Percentiles rank a stretch among this genome's conserved stretches.
These are phyloP conservation scores for Thraustochytrium sp. DNA, from an alignment of 352 stramenopile genomes.

Conservation along the genomic window DNA sequence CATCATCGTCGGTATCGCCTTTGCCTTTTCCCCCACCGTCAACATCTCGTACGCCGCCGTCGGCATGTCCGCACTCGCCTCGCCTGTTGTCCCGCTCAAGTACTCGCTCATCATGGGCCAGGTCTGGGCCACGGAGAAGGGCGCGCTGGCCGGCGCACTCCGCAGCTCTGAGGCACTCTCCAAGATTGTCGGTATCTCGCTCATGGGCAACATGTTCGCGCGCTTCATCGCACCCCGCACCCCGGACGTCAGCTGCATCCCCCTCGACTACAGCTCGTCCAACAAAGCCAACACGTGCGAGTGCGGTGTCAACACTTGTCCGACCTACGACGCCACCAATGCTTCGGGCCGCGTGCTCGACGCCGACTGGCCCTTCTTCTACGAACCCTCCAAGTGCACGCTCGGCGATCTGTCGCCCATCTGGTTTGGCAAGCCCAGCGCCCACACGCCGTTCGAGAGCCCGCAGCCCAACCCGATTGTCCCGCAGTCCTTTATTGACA, in stretches of 20 bases:
- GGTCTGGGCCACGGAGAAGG: slow-evolving; percentile 28
- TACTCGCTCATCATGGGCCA: slow-evolving; percentile 39
- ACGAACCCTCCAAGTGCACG: slow-evolving; percentile 15
- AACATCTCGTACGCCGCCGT: slow-evolving; percentile 45
- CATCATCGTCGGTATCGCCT: slow-evolving; percentile 32
- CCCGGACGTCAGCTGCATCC: slow-evolving; percentile 39
- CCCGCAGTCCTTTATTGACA: neutral
- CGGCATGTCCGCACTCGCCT: slow-evolving; percentile 32
- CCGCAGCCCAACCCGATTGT: neutral
- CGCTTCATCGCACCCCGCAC: slow-evolving; percentile 36
- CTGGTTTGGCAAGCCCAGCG: neutral
- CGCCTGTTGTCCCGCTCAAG: neutral
- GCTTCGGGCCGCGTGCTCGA: slow-evolving; percentile 3
- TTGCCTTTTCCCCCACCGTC: slow-evolving; percentile 28
- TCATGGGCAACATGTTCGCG: slow-evolving; percentile 43
- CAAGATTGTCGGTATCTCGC: slow-evolving; percentile 41
- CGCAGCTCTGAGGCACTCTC: slow-evolving; percentile 41
- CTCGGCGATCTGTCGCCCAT: slow-evolving; percentile 25
- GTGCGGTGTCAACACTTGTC: slow-evolving; percentile 44
- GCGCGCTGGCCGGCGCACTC: slow-evolving; percentile 39
- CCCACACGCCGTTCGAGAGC: neutral
- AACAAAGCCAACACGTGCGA: slow-evolving; percentile 35
- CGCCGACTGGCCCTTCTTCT: slow-evolving; percentile 1
- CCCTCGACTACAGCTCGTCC: neutral
- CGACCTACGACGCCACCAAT: neutral